Base-by-base conservation (phyloP, 2,329 filamentous ascomycete species). In the Trichoderma semiorbis region DNA sequence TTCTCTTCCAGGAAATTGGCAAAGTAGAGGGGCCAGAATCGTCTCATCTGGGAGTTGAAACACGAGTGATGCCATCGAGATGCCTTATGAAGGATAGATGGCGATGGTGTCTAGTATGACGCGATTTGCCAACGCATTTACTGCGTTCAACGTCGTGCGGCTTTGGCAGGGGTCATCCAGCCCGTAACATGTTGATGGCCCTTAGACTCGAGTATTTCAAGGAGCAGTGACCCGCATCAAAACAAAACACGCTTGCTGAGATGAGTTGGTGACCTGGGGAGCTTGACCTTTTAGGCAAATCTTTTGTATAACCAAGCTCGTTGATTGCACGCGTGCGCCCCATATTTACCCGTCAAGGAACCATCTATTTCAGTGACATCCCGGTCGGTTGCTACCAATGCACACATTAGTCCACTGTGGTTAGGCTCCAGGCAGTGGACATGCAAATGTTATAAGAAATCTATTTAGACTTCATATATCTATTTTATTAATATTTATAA, bases 1-100 rank as follows among this genome's bases (percentile, higher is more conserved):
- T 62, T 89, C 86, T 70, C 89, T 85, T 73, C 88, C 88, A 8
- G 88, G 89, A 73, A 88, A 90, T 21, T 75, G 80, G 60, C 85
- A 78, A 34, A 82, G 76, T 7, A 90, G 76, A 3, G 84, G 78
- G 2, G 84, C 79, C 8, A 87, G 77, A 8, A 87, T 74, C 43
- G 83, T 77, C 75, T 90, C 87, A 65, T 87, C 85, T 2, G 88
- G 88, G 16, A 88, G 81, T 71, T 83, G 78, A 76, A 89, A 89
- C 18, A 86, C 14, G 5, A 60, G 26, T 47, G 55, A 69, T 53
- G 34, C 53, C 77, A 7, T 69, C 18, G n/a, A 12, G 34, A 69
- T 32, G 36, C n/a, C 11, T 36, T 36, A 16, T 10, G 34, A 50
- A 28, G 50, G 18, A n/a, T 55, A 24, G 24, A 39, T n/a, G 64